Conservation (phyloP, 257 asterid genomes). For the Cinchona pubescens region DNA sequence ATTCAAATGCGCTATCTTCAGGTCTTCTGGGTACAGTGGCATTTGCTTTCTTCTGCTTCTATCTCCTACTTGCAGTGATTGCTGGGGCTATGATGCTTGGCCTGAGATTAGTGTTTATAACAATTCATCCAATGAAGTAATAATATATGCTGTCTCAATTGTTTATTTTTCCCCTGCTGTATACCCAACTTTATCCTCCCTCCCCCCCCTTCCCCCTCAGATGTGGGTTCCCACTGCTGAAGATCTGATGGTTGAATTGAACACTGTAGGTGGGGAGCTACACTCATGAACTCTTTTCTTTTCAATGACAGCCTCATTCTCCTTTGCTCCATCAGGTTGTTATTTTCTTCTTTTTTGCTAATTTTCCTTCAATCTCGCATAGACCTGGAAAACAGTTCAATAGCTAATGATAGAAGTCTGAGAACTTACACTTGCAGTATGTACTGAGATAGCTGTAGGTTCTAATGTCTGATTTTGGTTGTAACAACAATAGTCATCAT, state of each 20-base stretch:
- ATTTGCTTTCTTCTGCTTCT: slow-evolving; percentile 98
- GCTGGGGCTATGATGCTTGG: slow-evolving; percentile 99
- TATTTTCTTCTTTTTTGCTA: slow-evolving; percentile 15
- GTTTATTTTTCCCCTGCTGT: slow-evolving; percentile 1
- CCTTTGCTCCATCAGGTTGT: slow-evolving; percentile 86
- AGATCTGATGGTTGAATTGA: slow-evolving; percentile 15
- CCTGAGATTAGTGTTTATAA: slow-evolving; percentile 76
- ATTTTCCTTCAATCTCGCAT: slow-evolving; percentile 19
- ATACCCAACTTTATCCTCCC: slow-evolving; percentile 3
- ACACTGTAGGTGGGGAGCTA: slow-evolving; percentile 82
- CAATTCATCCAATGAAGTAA: slow-evolving; percentile 99
- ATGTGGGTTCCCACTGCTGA: slow-evolving; percentile 9
- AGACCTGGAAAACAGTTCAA: neutral
- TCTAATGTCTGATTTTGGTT: neutral
- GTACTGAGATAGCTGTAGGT: neutral
- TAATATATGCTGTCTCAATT: slow-evolving; percentile 10
- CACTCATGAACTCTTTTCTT: slow-evolving; percentile 89
- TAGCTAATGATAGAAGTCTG: neutral
- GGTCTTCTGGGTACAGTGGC: slow-evolving; percentile 98
- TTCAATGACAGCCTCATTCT: slow-evolving; percentile 91
- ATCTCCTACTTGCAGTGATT: slow-evolving; percentile 89
- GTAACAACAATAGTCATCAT: slow-evolving; percentile 14
- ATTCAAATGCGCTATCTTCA: slow-evolving; percentile 30
- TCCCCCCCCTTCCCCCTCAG: slow-evolving; percentile 9
- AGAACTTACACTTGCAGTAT: neutral